Evolutionary conservation across 139 green algal genomes (phyloP).

Genomic region (Eudorina sp.): DNA sequence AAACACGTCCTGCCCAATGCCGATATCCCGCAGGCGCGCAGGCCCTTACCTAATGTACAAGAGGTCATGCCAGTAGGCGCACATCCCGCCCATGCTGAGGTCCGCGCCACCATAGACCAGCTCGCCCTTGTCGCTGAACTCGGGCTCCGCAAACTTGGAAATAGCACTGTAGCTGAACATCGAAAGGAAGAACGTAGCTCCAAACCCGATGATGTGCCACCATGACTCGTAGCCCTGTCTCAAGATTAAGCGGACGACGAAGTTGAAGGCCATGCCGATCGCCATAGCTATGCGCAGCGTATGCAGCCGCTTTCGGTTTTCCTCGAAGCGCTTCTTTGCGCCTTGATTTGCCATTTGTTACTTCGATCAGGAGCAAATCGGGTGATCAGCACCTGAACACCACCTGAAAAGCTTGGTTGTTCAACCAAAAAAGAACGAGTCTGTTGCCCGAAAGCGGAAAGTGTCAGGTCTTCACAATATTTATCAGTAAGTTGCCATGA

Average conservation of each 20-base stretch:
- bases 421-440: too few species aligned
- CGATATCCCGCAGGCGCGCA: too few species aligned
- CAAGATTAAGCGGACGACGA: conserved; percentile 58
- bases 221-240: conserved; percentile 15
- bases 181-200: conserved; percentile 47
- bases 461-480: too few species aligned
- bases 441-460: too few species aligned
- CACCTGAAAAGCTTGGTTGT: too few species aligned
- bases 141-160: conserved; percentile 59
- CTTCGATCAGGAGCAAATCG: neutral
- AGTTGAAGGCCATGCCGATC: conserved; percentile 50
- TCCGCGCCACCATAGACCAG: conserved; percentile 79
- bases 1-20: too few species aligned
- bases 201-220: conserved; percentile 55
- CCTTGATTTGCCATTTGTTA: conserved; percentile 77
- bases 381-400: too few species aligned
- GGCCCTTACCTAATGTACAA: conserved; percentile 76
- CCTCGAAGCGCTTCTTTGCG: conserved; percentile 78
- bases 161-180: conserved; percentile 68
- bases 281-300: conserved; percentile 53
- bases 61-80: conserved; percentile 80
- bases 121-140: conserved; percentile 72
- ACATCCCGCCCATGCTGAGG: conserved; percentile 73
- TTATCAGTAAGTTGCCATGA: too few species aligned
- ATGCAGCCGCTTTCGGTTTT: conserved; percentile 65